Conservation (phyloP, 2,329 filamentous ascomycete species). For the Pseudogymnoascus sp. region DNA sequence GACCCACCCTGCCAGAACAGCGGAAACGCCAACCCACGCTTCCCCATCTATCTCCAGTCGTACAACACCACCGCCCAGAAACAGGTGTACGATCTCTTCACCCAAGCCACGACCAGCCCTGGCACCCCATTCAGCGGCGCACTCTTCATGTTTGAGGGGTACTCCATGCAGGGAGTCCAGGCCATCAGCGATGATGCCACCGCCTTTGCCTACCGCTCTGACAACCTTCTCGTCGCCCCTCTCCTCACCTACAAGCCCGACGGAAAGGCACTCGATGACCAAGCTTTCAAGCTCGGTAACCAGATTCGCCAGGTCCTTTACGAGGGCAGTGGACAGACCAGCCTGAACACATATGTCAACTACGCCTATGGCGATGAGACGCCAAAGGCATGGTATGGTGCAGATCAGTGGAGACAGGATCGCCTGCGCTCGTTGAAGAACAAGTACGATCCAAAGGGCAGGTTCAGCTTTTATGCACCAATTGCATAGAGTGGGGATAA, state of each 20-base stretch:
- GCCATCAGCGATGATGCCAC: slow-evolving; percentile 29
- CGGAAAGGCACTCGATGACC: slow-evolving; percentile 27
- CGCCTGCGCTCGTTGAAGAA: slow-evolving; percentile 38
- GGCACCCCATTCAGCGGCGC: slow-evolving; percentile 29
- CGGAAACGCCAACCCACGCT: slow-evolving; percentile 17
- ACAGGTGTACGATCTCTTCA: slow-evolving; percentile 29
- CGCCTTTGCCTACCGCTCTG: slow-evolving; percentile 39
- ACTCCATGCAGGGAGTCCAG: slow-evolving; percentile 39
- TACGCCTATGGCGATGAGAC: slow-evolving; percentile 43
- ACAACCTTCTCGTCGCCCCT: slow-evolving; percentile 35
- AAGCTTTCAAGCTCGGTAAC: slow-evolving; percentile 31
- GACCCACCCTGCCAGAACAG: slow-evolving; percentile 26
- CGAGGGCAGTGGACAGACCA: slow-evolving; percentile 27
- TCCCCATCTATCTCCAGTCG: slow-evolving; percentile 19
- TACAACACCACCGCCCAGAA: slow-evolving; percentile 18
- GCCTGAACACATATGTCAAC: slow-evolving; percentile 40
- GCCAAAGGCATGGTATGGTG: slow-evolving; percentile 37
- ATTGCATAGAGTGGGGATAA: slow-evolving; percentile 19
- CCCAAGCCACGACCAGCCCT: slow-evolving; percentile 19
- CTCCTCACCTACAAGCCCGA: slow-evolving; percentile 31
- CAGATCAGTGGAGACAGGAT: slow-evolving; percentile 40
- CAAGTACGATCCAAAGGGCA: slow-evolving; percentile 39
- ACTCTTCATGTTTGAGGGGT: slow-evolving; percentile 49
- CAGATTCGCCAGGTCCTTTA: slow-evolving; percentile 32
- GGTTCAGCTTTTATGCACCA: slow-evolving; percentile 39